Evolutionary conservation across 169 alveolate species (phyloP).

Genomic region (Eimeria falciformis): DNA sequence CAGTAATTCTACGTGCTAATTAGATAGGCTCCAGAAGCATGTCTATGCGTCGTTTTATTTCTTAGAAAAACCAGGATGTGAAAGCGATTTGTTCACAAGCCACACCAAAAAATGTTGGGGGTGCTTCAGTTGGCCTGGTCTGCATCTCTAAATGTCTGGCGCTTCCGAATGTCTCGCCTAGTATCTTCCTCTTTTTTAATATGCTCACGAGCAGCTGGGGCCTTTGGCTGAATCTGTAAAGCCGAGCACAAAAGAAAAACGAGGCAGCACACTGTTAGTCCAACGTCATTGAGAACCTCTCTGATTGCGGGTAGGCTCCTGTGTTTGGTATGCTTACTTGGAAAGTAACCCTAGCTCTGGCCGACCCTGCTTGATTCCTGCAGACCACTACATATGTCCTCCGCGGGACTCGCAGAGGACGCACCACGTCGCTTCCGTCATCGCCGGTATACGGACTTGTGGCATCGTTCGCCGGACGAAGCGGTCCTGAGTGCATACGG

Average conservation of each 20-base stretch:
- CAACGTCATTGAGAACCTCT: background rate
- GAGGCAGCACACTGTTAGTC: background rate
- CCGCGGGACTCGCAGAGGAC: slow-evolving; percentile 47
- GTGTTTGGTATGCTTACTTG: slow-evolving; percentile 30
- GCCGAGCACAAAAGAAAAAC: background rate
- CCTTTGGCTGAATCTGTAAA: slow-evolving; percentile 31
- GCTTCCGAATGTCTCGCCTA: slow-evolving; percentile 10
- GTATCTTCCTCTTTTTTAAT: background rate
- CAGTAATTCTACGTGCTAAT: too few species aligned
- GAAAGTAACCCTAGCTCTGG: slow-evolving; percentile 65
- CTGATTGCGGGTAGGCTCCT: background rate
- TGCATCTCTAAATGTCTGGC: background rate
- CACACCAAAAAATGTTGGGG: too few species aligned
- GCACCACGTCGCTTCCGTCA: background rate
- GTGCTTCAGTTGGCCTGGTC: background rate
- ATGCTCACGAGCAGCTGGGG: background rate
- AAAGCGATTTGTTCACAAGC: too few species aligned
- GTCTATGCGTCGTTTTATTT: too few species aligned
- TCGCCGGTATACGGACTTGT: background rate
- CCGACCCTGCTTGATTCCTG: slow-evolving; percentile 67
- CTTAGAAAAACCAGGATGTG: too few species aligned
- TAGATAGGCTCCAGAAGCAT: slow-evolving; percentile 12
- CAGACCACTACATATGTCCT: slow-evolving; percentile 52
- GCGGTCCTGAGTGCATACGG: background rate
- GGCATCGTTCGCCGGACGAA: background rate